phyloP scores from a whole-genome alignment of 1,284 basidiomycete genomes.

The Marasmius tenuissimus region DNA sequence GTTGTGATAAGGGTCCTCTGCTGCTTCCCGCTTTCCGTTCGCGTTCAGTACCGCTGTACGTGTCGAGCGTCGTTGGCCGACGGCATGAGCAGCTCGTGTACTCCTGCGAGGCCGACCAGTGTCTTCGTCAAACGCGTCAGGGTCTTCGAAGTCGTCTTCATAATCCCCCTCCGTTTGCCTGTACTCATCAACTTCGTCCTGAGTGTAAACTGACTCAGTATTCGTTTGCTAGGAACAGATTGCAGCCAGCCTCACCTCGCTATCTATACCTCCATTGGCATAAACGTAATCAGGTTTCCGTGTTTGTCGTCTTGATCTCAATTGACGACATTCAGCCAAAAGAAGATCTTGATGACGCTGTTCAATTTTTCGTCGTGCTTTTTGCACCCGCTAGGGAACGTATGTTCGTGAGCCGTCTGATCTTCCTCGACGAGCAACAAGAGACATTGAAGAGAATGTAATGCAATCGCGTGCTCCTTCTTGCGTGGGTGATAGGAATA shows the following conservation, averaged over 20 bases:
- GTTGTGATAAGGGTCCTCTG: conserved; percentile 47
- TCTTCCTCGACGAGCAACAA: conserved; percentile 10
- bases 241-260: conserved; percentile 48
- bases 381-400: conserved; percentile 61
- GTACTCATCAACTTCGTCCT: conserved; percentile 71
- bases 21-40: conserved; percentile 54
- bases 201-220: conserved; percentile 25
- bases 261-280: conserved; percentile 53
- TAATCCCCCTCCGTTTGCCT: conserved; percentile 63
- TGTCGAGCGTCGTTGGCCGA: conserved; percentile 61
- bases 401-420: conserved; percentile 20
- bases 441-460: conserved; percentile 6
- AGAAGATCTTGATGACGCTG: conserved; percentile 63
- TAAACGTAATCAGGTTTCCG: conserved; percentile 78
- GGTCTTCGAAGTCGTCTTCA: conserved; percentile 57
- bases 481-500: neutral
- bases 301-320: conserved; percentile 69
- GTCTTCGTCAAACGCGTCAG: conserved; percentile 38
- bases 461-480: conserved; percentile 11
- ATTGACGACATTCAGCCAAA: conserved; percentile 74
- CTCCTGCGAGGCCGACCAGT: conserved; percentile 32
- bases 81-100: conserved; percentile 30
- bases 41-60: conserved; percentile 50
- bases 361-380: conserved; percentile 65
- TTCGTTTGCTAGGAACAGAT: conserved; percentile 20